Evolutionary conservation across 345 rosid species (phyloP).

Genomic region (Brassica carinata): DNA sequence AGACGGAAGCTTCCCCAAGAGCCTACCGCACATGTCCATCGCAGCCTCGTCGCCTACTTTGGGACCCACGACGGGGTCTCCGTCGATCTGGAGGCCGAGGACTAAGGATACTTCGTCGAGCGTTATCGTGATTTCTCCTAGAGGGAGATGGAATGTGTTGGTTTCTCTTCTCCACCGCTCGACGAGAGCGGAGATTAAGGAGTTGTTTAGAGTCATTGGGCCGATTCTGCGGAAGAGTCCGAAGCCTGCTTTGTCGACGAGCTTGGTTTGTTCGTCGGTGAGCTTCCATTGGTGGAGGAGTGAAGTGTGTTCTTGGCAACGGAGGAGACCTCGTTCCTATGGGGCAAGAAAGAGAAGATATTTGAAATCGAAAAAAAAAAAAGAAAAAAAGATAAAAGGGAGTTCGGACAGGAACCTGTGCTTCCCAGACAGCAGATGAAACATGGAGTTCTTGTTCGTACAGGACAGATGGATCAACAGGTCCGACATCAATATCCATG

Average conservation of each 20-base stretch:
- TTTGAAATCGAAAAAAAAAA: background rate
- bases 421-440: constrained; percentile 47
- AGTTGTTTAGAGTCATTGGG: constrained; percentile 68
- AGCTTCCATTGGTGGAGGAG: constrained; percentile 70
- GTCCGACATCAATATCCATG: constrained; percentile 46
- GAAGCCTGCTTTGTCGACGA: constrained; percentile 74
- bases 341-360: background rate
- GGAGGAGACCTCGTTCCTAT: constrained; percentile 73
- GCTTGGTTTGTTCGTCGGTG: constrained; percentile 53
- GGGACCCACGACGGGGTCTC: constrained; percentile 68
- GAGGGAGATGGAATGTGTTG: constrained; percentile 61
- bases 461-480: constrained; percentile 43
- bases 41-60: constrained; percentile 42
- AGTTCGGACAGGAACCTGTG: constrained; percentile 27
- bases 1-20: constrained; percentile 61
- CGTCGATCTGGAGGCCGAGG: constrained; percentile 74
- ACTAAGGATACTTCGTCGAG: constrained; percentile 62
- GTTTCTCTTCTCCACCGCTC: constrained; percentile 86
- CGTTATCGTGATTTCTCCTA: constrained; percentile 69
- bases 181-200: constrained; percentile 65
- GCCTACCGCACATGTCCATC: constrained; percentile 50
- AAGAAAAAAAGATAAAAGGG: background rate
- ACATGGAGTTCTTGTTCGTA: constrained; percentile 45
- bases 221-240: constrained; percentile 61
- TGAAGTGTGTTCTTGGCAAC: constrained; percentile 82